Evolutionary conservation across 257 asterid genomes (phyloP).

Genomic region (Eustoma russellianum): DNA sequence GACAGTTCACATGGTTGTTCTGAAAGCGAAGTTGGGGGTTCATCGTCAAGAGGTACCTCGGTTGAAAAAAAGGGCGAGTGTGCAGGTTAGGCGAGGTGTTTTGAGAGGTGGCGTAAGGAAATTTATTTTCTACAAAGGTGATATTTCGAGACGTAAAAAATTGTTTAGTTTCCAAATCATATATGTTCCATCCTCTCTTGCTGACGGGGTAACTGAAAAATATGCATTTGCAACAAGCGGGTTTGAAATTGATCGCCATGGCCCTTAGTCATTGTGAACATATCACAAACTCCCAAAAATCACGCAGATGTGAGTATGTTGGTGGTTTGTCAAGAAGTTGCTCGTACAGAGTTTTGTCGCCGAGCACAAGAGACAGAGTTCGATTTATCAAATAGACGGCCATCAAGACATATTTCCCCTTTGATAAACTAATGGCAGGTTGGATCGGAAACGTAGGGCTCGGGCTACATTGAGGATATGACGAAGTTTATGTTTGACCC

Average conservation of each 20-base stretch:
- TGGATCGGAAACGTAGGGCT: too few species aligned
- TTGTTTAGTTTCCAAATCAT: too few species aligned
- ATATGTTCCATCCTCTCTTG: too few species aligned
- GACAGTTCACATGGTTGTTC: too few species aligned
- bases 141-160: background rate
- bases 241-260: too few species aligned
- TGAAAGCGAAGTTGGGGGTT: too few species aligned
- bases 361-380: background rate
- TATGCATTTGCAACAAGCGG: too few species aligned
- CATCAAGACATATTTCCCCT: background rate
- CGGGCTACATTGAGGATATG: background rate
- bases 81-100: too few species aligned
- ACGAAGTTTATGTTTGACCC: background rate
- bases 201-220: too few species aligned
- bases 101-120: background rate
- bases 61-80: too few species aligned
- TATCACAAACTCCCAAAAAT: background rate
- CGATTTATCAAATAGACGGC: background rate
- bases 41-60: too few species aligned
- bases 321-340: background rate
- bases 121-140: background rate
- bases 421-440: background rate
- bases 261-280: too few species aligned
- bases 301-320: background rate
- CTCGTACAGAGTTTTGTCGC: background rate